phyloP scores from a whole-genome alignment of 129 eudicot species.

The Heracleum sosnowskyi region DNA sequence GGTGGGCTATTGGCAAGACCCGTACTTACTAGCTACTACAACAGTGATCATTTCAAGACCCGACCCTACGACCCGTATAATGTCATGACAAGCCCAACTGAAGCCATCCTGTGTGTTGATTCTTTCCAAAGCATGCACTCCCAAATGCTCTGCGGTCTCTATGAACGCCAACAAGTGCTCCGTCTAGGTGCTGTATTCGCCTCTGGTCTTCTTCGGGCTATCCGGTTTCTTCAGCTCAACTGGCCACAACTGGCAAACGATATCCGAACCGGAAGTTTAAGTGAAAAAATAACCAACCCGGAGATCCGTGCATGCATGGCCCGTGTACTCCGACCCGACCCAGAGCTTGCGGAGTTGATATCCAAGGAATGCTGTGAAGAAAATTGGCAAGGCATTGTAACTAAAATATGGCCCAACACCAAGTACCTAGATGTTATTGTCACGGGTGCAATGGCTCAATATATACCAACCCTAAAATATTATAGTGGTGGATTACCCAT shows the following conservation, averaged over 20 bases:
- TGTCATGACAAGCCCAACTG: slow-evolving; percentile 85
- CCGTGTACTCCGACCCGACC: slow-evolving; percentile 40
- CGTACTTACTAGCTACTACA: slow-evolving; percentile 89
- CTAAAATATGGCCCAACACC: slow-evolving; percentile 82
- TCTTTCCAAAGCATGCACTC: slow-evolving; percentile 93
- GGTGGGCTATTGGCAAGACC: slow-evolving; percentile 92
- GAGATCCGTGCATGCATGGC: slow-evolving; percentile 41
- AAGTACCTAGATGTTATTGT: slow-evolving; percentile 86
- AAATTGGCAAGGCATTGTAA: slow-evolving; percentile 70
- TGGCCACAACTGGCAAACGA: slow-evolving; percentile 63
- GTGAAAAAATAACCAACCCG: slow-evolving; percentile 43
- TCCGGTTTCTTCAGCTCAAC: slow-evolving; percentile 88
- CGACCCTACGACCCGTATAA: slow-evolving; percentile 91
- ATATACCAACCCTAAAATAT: slow-evolving; percentile 73
- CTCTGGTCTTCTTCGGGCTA: slow-evolving; percentile 95
- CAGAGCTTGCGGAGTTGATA: slow-evolving; percentile 49
- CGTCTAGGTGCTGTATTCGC: slow-evolving; percentile 93
- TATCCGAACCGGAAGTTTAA: slow-evolving; percentile 64
- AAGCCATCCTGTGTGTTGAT: slow-evolving; percentile 83
- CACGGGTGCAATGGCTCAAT: slow-evolving; percentile 97
- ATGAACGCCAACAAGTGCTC: slow-evolving; percentile 67
- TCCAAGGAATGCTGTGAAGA: slow-evolving; percentile 47
- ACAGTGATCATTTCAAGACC: slow-evolving; percentile 84
- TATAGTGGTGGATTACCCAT: slow-evolving; percentile 78
- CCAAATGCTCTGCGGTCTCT: slow-evolving; percentile 90